Conservation (phyloP, 345 rosid genomes). For the Eucalyptus rudis region DNA sequence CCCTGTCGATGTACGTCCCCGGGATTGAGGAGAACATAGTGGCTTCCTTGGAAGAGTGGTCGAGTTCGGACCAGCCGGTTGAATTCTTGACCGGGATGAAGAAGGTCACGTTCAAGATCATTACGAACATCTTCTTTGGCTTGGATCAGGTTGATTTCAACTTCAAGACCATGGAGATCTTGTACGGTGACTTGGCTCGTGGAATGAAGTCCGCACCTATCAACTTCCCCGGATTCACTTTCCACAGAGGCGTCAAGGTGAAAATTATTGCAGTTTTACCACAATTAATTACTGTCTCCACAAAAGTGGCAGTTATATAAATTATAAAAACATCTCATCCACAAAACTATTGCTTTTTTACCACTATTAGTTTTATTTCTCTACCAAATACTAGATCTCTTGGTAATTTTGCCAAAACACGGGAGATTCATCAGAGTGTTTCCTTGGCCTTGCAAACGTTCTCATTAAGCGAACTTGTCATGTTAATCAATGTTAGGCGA, state of each 20-base stretch:
- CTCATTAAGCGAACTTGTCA: neutral
- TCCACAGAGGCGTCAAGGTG: slow-evolving; percentile 16
- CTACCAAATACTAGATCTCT: neutral
- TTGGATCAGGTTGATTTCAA: neutral
- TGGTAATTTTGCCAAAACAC: neutral
- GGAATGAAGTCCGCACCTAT: slow-evolving; percentile 10
- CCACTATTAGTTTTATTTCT: neutral
- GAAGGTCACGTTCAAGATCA: slow-evolving; percentile 8
- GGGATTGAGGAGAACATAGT: slow-evolving; percentile 9
- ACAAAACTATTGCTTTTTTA: too few relatives aligned
- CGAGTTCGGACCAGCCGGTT: neutral
- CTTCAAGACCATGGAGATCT: neutral
- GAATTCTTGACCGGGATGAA: slow-evolving; percentile 15
- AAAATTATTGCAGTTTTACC: neutral
- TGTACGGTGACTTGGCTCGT: neutral
- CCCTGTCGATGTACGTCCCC: neutral
- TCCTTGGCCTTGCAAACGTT: neutral
- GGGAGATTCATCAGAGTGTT: neutral
- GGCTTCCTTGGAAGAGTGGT: slow-evolving; percentile 7
- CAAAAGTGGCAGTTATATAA: neutral
- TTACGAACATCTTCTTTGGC: slow-evolving; percentile 12
- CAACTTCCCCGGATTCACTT: slow-evolving; percentile 23
- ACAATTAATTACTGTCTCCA: neutral
- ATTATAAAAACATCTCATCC: neutral
- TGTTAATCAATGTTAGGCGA: neutral